These are phyloP conservation scores for Hypsizygus marmoreus DNA, from an alignment of 768 basidiomycete species.

Conservation along the genomic window DNA sequence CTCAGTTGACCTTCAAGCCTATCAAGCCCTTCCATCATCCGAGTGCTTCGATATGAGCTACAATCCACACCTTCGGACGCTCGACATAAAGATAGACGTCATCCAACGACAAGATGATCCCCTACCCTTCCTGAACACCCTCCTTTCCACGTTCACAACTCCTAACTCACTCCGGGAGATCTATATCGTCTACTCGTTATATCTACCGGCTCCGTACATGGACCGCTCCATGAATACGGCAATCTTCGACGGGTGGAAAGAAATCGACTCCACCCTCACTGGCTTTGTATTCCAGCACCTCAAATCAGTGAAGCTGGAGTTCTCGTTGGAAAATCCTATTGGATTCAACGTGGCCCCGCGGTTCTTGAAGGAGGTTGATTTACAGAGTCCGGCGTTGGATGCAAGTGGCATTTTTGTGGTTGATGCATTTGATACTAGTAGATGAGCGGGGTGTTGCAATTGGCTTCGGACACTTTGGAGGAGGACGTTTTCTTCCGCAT, in stretches of 20 bases:
- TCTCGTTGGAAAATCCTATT: slow-evolving; percentile 31
- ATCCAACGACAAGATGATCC: slow-evolving; percentile 29
- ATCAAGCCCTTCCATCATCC: slow-evolving; percentile 17
- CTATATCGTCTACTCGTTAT: slow-evolving; percentile 25
- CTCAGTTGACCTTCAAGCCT: slow-evolving; percentile 20
- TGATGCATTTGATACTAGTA: slow-evolving; percentile 30
- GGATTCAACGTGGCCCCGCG: slow-evolving; percentile 30
- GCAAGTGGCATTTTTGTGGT: slow-evolving; percentile 20
- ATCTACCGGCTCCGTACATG: slow-evolving; percentile 32
- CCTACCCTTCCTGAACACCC: slow-evolving; percentile 26
- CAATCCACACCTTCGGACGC: slow-evolving; percentile 20
- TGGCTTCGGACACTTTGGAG: too few relatives aligned
- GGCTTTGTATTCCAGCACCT: slow-evolving; percentile 22
- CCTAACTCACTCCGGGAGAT: slow-evolving; percentile 19
- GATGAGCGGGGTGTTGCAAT: slow-evolving; percentile 4
- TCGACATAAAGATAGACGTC: slow-evolving; percentile 28
- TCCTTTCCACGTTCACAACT: slow-evolving; percentile 22
- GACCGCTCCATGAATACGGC: slow-evolving; percentile 26
- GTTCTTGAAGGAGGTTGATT: slow-evolving; percentile 29
- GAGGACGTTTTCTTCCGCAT: too few relatives aligned
- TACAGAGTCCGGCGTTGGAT: slow-evolving; percentile 27
- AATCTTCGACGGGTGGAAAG: slow-evolving; percentile 26
- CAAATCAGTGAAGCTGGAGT: slow-evolving; percentile 25
- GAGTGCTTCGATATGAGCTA: slow-evolving; percentile 25
- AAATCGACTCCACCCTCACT: slow-evolving; percentile 25